These are phyloP conservation scores for Porcisia hertigi DNA, from an alignment of 208 protist genomes.

Conservation along the genomic window DNA sequence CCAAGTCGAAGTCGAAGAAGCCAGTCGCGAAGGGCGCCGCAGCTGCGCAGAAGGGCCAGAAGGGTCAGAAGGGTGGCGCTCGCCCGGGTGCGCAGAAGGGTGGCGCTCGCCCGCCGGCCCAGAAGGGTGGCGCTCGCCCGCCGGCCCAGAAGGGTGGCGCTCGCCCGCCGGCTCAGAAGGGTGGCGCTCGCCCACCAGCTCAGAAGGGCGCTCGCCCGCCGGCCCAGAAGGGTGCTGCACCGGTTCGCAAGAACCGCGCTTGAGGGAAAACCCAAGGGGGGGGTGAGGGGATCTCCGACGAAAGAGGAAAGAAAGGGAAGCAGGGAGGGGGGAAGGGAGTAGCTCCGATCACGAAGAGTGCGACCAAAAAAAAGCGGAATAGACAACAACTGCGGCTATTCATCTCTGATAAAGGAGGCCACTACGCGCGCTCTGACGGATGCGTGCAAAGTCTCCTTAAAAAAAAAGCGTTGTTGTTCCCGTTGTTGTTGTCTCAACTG, in stretches of 20 bases:
- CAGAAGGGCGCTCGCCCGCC: conserved; percentile 29
- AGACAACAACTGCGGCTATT: no score
- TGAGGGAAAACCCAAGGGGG: neutral
- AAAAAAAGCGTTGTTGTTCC: neutral
- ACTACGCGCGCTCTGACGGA: neutral
- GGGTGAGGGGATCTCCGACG: neutral
- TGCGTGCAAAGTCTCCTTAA: neutral
- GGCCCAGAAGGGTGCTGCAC: conserved; percentile 28
- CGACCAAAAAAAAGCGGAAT: neutral
- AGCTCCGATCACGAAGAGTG: no score
- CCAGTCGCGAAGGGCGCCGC: conserved; percentile 37
- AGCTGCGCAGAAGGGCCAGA: conserved; percentile 28
- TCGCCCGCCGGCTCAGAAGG: conserved; percentile 30
- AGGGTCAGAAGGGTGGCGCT: conserved; percentile 23
- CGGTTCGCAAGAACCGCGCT: conserved; percentile 34
- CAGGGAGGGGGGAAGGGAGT: neutral
- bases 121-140: conserved; percentile 31
- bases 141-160: conserved; percentile 25
- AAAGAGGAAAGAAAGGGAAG: no score
- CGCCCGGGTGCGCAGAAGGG: conserved; percentile 32
- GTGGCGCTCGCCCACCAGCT: conserved; percentile 15
- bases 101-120: conserved; percentile 14
- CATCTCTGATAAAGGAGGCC: neutral
- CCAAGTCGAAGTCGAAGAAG: conserved; percentile 46
- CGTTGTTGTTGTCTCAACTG: neutral